These are phyloP conservation scores for Arbutus unedo DNA, from an alignment of 148 eudicot species.

Conservation along the genomic window DNA sequence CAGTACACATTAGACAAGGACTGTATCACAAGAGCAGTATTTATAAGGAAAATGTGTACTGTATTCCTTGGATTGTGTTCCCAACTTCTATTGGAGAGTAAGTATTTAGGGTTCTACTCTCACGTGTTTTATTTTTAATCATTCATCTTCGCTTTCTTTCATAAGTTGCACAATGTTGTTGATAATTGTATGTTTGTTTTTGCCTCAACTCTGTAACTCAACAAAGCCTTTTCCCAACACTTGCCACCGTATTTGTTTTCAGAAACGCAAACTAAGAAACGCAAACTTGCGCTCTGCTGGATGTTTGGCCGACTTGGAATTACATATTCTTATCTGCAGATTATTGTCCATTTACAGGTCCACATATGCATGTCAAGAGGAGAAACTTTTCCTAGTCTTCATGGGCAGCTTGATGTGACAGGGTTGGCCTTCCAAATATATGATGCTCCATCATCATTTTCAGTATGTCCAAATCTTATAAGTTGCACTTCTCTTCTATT, in stretches of 20 bases:
- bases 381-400: slow-evolving; percentile 87
- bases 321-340: background rate
- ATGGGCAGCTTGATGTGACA: slow-evolving; percentile 91
- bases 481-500: too few species aligned
- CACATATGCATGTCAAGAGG: slow-evolving; percentile 95
- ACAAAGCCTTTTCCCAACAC: background rate
- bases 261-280: too few species aligned
- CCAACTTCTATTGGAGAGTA: background rate
- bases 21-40: background rate
- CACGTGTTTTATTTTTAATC: background rate
- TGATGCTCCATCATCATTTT: slow-evolving; percentile 85
- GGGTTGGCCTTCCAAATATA: slow-evolving; percentile 82
- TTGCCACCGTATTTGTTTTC: background rate
- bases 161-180: background rate
- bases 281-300: background rate
- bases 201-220: background rate
- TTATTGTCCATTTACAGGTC: slow-evolving; percentile 44
- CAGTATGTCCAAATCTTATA: slow-evolving; percentile 44
- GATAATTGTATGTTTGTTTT: background rate
- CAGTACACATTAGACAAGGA: background rate
- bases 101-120: background rate
- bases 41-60: background rate
- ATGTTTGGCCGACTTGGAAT: background rate
- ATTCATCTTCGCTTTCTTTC: slow-evolving; percentile 4
- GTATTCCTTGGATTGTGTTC: background rate